Evolutionary conservation across 371 early-diverging fungal species (phyloP).

Genomic region (Paramicrosporidium saccamoebae): DNA sequence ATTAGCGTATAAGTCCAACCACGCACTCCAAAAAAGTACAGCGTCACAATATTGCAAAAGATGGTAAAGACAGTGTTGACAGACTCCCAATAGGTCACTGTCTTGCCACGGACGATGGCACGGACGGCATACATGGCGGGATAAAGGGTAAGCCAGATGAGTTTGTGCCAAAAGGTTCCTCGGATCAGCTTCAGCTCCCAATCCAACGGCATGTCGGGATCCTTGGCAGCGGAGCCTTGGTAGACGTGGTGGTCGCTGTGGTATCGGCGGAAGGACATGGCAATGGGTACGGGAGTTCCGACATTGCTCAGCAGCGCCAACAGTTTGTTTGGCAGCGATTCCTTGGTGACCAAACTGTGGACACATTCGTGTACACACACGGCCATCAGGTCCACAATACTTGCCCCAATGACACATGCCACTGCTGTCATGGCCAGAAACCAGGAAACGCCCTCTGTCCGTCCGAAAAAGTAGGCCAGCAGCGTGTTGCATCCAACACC

Average conservation of each 20-base stretch:
- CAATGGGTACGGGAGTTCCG: conserved; percentile 37
- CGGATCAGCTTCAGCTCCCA: conserved; percentile 45
- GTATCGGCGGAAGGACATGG: conserved; percentile 56
- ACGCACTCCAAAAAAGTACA: conserved; percentile 16
- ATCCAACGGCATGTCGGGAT: conserved; percentile 71
- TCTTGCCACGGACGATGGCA: conserved; percentile 36
- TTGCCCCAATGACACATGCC: conserved; percentile 50
- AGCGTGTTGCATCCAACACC: conserved; percentile 30
- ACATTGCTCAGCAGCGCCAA: conserved; percentile 53
- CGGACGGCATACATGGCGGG: conserved; percentile 65
- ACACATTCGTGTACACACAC: conserved; percentile 68
- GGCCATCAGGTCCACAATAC: conserved; percentile 31
- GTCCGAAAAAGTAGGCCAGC: conserved; percentile 40
- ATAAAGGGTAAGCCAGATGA: conserved; percentile 49
- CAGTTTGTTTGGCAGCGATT: conserved; percentile 32
- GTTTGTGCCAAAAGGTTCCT: conserved; percentile 28
- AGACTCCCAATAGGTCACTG: conserved; percentile 34
- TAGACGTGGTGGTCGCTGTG: conserved; percentile 86
- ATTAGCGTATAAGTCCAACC: conserved; percentile 34
- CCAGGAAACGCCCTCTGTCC: conserved; percentile 13
- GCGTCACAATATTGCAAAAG: conserved; percentile 15
- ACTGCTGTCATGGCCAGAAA: conserved; percentile 16
- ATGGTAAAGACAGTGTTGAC: conserved; percentile 33
- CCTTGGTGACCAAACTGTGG: conserved; percentile 35
- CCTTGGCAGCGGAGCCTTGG: conserved; percentile 76